phyloP scores from a whole-genome alignment of 2,329 filamentous ascomycete species.

The Colletotrichum musae region DNA sequence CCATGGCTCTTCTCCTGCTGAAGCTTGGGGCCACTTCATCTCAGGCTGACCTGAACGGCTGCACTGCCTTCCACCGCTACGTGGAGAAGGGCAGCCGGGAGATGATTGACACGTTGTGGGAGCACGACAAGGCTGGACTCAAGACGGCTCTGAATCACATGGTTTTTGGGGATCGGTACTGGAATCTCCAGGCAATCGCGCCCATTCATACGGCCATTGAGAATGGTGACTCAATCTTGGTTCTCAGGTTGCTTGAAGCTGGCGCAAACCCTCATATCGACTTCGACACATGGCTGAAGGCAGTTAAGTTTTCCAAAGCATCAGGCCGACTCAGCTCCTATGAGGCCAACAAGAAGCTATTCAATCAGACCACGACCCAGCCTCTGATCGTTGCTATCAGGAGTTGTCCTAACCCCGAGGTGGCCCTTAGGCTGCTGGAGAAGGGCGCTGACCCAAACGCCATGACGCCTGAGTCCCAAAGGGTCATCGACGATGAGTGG shows the following conservation, averaged over 20 bases:
- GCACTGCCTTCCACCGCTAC: constrained; percentile 77
- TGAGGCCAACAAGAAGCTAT: constrained; percentile 65
- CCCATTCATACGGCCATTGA: constrained; percentile 73
- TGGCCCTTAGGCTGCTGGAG: constrained; percentile 72
- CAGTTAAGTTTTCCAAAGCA: constrained; percentile 62
- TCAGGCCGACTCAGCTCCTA: constrained; percentile 54
- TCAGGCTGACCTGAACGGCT: constrained; percentile 77
- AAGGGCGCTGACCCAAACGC: constrained; percentile 77
- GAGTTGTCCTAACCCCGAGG: constrained; percentile 57
- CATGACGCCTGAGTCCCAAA: constrained; percentile 59
- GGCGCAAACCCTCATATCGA: constrained; percentile 74
- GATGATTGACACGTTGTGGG: constrained; percentile 64
- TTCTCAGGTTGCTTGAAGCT: constrained; percentile 72
- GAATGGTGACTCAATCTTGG: constrained; percentile 65
- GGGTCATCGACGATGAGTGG: constrained; percentile 52
- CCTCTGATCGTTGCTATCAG: constrained; percentile 76
- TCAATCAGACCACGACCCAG: constrained; percentile 67
- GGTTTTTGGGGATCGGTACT: constrained; percentile 55
- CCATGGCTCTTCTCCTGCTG: constrained; percentile 76
- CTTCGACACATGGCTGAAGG: constrained; percentile 76
- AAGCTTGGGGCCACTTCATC: constrained; percentile 79
- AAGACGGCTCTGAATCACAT: constrained; percentile 78
- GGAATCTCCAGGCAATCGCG: constrained; percentile 54
- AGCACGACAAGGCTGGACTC: constrained; percentile 72
- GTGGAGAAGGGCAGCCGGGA: constrained; percentile 65